Base-by-base conservation (phyloP, 192 early-diverging fungal species). In the Linnemannia hyalina region DNA sequence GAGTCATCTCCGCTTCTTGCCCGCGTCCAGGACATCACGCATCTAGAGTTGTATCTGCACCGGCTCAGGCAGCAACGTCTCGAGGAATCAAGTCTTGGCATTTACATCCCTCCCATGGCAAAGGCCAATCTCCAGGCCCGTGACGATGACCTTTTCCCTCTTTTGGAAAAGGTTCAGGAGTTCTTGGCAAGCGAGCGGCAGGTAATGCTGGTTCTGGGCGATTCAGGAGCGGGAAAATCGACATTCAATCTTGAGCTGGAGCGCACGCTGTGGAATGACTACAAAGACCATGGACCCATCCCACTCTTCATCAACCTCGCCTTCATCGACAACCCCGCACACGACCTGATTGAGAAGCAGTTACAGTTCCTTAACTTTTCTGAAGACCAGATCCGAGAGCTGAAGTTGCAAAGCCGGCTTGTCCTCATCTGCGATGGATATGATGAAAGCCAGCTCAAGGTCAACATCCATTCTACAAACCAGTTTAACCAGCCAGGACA, bases 341-440 rank as follows among this genome's bases (percentile, higher is more conserved):
- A 29, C 16, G 63, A 68, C n/a, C 10, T 68, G 29, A 68, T 68
- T 6, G 63, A n/a, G 10, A 68, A 68, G n/a, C 63, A 68, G 10
- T n/a, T 68, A 3, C 18, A 35, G 8, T 5, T 6, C n/a, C 32
- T 10, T n/a, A 35, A 68, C 63, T 68, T 68, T 22, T 26, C 63
- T 26, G 63, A 68, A 6, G 26, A n/a, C 63, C 63, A 68, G 63
- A 68, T 68, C 63, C 18, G 3, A 2, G 63, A 68, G 32, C 0
- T 68, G 23, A 68, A 68, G 63, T 20, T 18, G 49, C 26, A 68
- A 0, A 16, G 29, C 63, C 26, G 35, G 4, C 40, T 70, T 40
- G 36, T 70, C 69, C 29, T 70, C 20, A 70, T 70, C 36, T 70
- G 69, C 38, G 69, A 70, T 20, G 69, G 69, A 15, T 70, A 70